Percentiles rank a stretch among this genome's conserved stretches.
These are phyloP conservation scores for Lichina pygmaea DNA, from an alignment of 495 filamentous ascomycete species.

Conservation along the genomic window DNA sequence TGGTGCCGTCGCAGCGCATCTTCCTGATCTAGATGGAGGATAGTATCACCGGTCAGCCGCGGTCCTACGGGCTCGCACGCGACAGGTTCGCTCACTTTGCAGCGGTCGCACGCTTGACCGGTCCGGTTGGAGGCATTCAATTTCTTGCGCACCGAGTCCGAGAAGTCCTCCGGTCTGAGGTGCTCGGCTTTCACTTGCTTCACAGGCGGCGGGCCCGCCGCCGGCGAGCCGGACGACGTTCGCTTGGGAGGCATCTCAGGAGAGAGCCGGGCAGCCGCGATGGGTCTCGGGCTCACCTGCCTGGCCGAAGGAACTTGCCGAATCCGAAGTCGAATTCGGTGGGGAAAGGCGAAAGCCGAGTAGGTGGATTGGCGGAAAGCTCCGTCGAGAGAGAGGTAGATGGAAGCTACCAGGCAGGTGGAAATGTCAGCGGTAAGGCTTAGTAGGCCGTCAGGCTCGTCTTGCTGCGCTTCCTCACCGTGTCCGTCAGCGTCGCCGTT, in stretches of 20 bases:
- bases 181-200: slow-evolving; percentile 8
- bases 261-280: background rate
- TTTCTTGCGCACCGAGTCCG: slow-evolving; percentile 35
- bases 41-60: background rate
- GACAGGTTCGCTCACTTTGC: slow-evolving; percentile 32
- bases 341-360: too few species aligned
- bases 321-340: too few species aligned
- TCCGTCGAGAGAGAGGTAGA: too few species aligned
- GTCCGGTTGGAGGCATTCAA: slow-evolving; percentile 38
- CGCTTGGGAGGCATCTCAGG: slow-evolving; percentile 3
- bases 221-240: background rate
- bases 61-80: background rate
- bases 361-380: too few species aligned
- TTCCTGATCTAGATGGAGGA: slow-evolving; percentile 35
- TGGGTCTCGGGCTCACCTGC: background rate
- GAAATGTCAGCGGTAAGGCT: too few species aligned
- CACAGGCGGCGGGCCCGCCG: slow-evolving; percentile 1
- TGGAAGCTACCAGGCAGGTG: too few species aligned
- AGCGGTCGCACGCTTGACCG: slow-evolving; percentile 74
- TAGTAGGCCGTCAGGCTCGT: too few species aligned
- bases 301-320: slow-evolving; percentile 2
- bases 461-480: too few species aligned
- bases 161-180: slow-evolving; percentile 30
- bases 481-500: too few species aligned
- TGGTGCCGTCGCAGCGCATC: slow-evolving; percentile 52